A percentile compares a stretch with the other conserved stretches of the same genome.
These are phyloP conservation scores for Ceratocystis huliohia DNA, from an alignment of 2,329 filamentous ascomycete genomes.

Conservation along the genomic window DNA sequence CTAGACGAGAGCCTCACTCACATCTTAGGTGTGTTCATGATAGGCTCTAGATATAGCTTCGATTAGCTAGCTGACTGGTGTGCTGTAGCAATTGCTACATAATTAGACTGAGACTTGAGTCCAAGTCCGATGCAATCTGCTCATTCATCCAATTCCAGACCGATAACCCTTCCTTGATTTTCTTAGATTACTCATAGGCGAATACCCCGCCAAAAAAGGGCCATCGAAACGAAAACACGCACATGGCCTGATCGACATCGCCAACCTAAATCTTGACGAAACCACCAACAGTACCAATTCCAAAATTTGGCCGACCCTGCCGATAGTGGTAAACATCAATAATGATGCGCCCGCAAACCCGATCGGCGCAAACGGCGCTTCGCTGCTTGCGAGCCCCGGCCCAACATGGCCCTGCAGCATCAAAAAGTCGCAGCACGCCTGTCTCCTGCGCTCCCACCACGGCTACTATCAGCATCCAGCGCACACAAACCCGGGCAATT, in stretches of 20 bases:
- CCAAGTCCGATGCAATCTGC: not conserved
- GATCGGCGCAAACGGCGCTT: not conserved
- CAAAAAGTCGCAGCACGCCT: not conserved
- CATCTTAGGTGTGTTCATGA: not conserved
- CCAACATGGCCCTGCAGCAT: not conserved
- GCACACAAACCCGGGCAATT: constrained; percentile 1
- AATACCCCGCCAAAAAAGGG: constrained; percentile 1
- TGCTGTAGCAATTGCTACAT: not conserved
- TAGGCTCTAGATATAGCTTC: not conserved
- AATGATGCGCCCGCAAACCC: not conserved
- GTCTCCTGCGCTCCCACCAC: not conserved
- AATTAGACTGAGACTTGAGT: not conserved
- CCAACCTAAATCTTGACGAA: not conserved
- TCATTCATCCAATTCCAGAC: not conserved
- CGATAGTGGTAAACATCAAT: not conserved
- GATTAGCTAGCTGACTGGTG: not conserved
- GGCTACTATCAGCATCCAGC: not conserved
- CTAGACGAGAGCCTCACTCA: not conserved
- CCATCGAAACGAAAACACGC: not conserved
- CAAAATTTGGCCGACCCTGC: no score
- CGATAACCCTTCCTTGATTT: not conserved
- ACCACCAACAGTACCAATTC: not conserved
- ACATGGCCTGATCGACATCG: not conserved
- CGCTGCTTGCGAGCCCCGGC: not conserved
- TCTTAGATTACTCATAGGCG: not conserved